A percentile compares a stretch with the other conserved stretches of the same genome.
Evolutionary conservation across 768 basidiomycete species (phyloP).

Genomic region (Mycena venus): DNA sequence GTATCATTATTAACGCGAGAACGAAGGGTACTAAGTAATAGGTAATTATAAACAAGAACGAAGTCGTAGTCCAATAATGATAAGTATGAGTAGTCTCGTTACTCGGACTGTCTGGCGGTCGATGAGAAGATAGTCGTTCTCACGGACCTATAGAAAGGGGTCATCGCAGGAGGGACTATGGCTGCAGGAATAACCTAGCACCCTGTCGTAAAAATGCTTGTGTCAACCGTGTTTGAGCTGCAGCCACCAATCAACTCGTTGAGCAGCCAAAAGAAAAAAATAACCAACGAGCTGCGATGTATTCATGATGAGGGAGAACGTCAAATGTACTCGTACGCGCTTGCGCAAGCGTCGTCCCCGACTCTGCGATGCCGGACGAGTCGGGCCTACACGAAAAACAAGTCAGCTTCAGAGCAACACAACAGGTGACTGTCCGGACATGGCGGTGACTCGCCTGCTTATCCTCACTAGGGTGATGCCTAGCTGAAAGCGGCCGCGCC

Average conservation of each 20-base stretch:
- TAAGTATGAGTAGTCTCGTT: too few species aligned
- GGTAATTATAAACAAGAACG: slow-evolving; percentile 30
- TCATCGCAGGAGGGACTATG: background rate
- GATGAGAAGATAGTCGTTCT: too few species aligned
- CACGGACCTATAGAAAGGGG: too few species aligned
- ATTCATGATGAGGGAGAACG: slow-evolving; percentile 79
- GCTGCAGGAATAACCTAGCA: slow-evolving; percentile 57
- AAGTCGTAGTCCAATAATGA: slow-evolving; percentile 26
- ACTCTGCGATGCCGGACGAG: slow-evolving; percentile 66
- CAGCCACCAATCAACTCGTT: slow-evolving; percentile 22
- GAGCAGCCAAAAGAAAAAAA: slow-evolving; percentile 32
- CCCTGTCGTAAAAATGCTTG: slow-evolving; percentile 69
- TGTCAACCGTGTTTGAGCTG: slow-evolving; percentile 64
- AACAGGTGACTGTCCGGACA: slow-evolving; percentile 28
- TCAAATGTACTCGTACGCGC: slow-evolving; percentile 84
- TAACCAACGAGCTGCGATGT: slow-evolving; percentile 87
- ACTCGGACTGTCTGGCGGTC: too few species aligned
- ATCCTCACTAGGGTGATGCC: slow-evolving; percentile 81
- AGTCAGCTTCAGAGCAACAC: slow-evolving; percentile 24
- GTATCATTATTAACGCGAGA: slow-evolving; percentile 29
- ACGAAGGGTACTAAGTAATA: slow-evolving; percentile 25
- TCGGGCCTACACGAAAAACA: slow-evolving; percentile 54
- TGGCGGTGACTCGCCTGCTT: slow-evolving; percentile 70
- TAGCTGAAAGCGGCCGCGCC: slow-evolving; percentile 82
- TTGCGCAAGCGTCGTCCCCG: slow-evolving; percentile 77